Evolutionary conservation across 306 rosid genomes (phyloP).

Genomic region (Pterocarpus macrocarpus): DNA sequence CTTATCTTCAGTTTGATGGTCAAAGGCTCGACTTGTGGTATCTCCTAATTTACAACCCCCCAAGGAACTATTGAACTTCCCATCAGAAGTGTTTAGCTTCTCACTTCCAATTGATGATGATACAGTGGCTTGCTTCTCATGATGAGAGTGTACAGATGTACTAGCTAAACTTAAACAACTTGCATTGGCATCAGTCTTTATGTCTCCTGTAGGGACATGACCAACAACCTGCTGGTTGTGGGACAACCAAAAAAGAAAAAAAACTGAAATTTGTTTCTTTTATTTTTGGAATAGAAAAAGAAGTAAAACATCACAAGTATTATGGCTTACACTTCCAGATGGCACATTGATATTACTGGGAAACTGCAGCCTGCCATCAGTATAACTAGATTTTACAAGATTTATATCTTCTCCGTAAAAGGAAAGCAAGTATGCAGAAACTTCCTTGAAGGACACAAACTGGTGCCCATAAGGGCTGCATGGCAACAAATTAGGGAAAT

Average conservation of each 20-base stretch:
- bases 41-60: conserved; percentile 45
- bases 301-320: conserved; percentile 18
- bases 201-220: conserved; percentile 46
- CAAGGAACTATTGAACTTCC: conserved; percentile 43
- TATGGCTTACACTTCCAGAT: conserved; percentile 64
- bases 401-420: conserved; percentile 49
- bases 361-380: conserved; percentile 52
- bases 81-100: conserved; percentile 35
- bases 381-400: conserved; percentile 49
- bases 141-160: conserved; percentile 42
- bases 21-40: conserved; percentile 41
- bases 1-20: conserved; percentile 43
- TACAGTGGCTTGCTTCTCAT: conserved; percentile 47
- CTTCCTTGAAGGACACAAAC: conserved; percentile 80
- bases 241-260: conserved; percentile 26
- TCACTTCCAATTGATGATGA: conserved; percentile 49
- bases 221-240: conserved; percentile 52
- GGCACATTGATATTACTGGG: conserved; percentile 49
- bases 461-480: conserved; percentile 85
- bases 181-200: conserved; percentile 51
- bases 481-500: conserved; percentile 54
- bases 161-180: conserved; percentile 42
- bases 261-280: background rate
- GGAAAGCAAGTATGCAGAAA: conserved; percentile 66
- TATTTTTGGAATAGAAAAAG: conserved; percentile 16